Evolutionary conservation across 805 yeast species (phyloP), one percentile per base, ranked within the genome.

Genomic region (Komagataella pastoris): DNA sequence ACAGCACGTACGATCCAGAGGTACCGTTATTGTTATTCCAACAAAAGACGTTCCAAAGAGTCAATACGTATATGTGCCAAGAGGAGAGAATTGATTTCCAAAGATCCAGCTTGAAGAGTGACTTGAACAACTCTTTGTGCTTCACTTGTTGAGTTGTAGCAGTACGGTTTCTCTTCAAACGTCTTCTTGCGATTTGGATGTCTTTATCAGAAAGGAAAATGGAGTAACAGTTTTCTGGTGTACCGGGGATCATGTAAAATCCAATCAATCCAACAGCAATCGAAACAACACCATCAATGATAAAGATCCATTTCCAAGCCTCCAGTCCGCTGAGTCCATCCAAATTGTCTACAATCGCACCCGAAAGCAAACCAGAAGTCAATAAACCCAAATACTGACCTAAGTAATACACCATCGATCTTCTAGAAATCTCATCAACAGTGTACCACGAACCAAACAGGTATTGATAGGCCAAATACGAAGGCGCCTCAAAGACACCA

Each of bases 401-500:
- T 44, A 75, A 65, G 57, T 83, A 83, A 65, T 76, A 80, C 54
- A 80, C 65, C 24, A 79, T 79, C n/a, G 81, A 80, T 62, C 88
- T 72, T 58, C 85, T 70, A 46, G 76, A 71, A 52, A 80, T 70
- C 65, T 83, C 86, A 51, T 69, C 69, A 49, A 79, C 71, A 57
- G 71, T 71, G 62, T 78, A 79, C 75, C 77, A 80, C 19, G 78
- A 71, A 8, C 83, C 86, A 56, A 75, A 66, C 48, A 79, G 63
- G 56, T 77, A 80, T 57, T 81, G 84, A 52, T 79, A 70, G 18
- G 79, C 80, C 4, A 88, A 85, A 66, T 78, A 73, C 58, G 72
- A 76, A n/a, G 83, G 79, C 3, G 86, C 79, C 62, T 87, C 93
- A 61, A 81, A 80, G 0, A 78, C 76, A 45, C 85, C 90, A 53